Evolutionary conservation across 1,139 yeast genomes (phyloP), one percentile per base, ranked within the genome.

Genomic region (Pneumocystis carinii): DNA sequence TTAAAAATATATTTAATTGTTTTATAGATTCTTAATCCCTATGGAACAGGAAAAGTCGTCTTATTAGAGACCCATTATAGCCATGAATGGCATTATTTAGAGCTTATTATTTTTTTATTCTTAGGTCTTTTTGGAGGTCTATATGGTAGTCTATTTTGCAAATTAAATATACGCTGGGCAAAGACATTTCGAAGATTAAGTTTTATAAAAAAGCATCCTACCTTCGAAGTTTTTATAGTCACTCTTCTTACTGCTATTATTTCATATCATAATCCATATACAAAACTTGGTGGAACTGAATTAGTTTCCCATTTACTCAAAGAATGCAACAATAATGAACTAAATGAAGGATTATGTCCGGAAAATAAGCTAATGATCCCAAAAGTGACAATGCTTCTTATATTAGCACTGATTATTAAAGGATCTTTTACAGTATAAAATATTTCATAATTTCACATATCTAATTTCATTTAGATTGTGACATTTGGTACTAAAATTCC

Each of bases 401-500:
- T 57, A 5, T 37, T 57, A 19, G 59, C 59, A 37, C n/a, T 57
- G 10, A 39, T 39, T 19, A 57, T 57, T 12, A 57, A 57, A 57
- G 36, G 83, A 85, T 0, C 78, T 19, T 57, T 57, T 12, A 37
- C 59, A 27, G 42, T 39, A 57, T 57, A 4, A 29, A 48, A 24
- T 24, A 24, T 17, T 48, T 48, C 14, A 48, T 48, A 48, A 24
- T 17, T 48, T 24, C 7, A 48, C 12, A 42, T 19, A 24, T 73
- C 80, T 61, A 83, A 83, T 67, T 68, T 79, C 0, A 63, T 77
- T 1, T 72, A 83, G 41, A 83, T 86, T 0, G 75, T 82, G 12
- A 81, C 86, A 0, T 82, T 82, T 71, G 88, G 88, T 0, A 72
- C 83, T 64, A 83, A 82, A 68, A 75, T 84, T 2, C 88, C 88